A percentile compares a stretch with the other conserved stretches of the same genome.
Evolutionary conservation across 1,284 basidiomycete species (phyloP).

Genomic region (Tilletia caries): DNA sequence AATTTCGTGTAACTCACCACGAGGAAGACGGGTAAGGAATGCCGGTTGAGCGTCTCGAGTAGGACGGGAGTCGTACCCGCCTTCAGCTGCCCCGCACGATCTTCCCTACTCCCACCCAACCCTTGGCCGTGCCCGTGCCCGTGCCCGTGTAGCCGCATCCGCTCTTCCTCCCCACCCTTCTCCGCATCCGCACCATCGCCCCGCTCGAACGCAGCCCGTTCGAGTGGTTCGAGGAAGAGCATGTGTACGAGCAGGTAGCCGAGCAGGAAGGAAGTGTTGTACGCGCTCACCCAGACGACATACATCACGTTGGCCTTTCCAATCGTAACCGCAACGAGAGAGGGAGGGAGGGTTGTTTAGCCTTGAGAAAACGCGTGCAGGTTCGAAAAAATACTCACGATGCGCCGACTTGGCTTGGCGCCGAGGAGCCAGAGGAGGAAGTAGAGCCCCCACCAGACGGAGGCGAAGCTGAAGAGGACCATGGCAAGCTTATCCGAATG

Average conservation of each 20-base stretch:
- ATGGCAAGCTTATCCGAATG: slow-evolving; percentile 30
- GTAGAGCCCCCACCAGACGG: slow-evolving; percentile 72
- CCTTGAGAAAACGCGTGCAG: not conserved
- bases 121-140: too few species aligned
- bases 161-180: not conserved
- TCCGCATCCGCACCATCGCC: not conserved
- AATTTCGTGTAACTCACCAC: slow-evolving; percentile 60
- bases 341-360: too few species aligned
- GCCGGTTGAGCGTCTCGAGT: slow-evolving; percentile 76
- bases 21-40: slow-evolving; percentile 76
- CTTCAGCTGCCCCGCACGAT: not conserved
- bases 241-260: slow-evolving; percentile 76
- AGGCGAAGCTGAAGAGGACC: slow-evolving; percentile 64
- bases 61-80: slow-evolving; percentile 59
- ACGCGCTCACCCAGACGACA: slow-evolving; percentile 82
- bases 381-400: slow-evolving; percentile 17
- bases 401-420: slow-evolving; percentile 26
- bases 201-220: slow-evolving; percentile 24
- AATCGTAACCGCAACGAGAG: not conserved
- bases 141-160: too few species aligned
- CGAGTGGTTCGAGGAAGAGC: slow-evolving; percentile 62
- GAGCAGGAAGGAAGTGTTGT: slow-evolving; percentile 80
- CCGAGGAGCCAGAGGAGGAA: slow-evolving; percentile 48
- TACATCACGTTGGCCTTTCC: slow-evolving; percentile 69
- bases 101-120: not conserved